Evolutionary conservation across 257 asterid genomes (phyloP), one percentile per base, ranked within the genome.

Genomic region (Gentiana dahurica): DNA sequence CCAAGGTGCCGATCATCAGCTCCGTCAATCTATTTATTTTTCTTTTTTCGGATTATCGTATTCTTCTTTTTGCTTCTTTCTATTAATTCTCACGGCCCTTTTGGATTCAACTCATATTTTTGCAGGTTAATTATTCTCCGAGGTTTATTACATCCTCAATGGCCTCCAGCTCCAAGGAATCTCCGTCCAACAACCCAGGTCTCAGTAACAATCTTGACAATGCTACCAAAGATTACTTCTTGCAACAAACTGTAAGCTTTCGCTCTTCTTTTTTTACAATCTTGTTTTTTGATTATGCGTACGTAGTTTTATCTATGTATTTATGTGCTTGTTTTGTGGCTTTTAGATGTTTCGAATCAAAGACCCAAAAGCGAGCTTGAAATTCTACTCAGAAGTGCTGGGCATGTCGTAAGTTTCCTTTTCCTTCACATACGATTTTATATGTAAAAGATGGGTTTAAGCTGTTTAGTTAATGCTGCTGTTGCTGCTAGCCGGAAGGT

Each of bases 351-450:
- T 88, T 66, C 81, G 97, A 7, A 82, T 92, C 7, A 88, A 85
- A 85, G 98, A 92, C 68, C 98, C 97, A 3, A 77, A 78, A 92
- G 79, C 57, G 72, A 85, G 95, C 72, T 95, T 91, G 76, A 93
- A 91, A 70, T 91, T 91, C 85, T 92, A 88, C 84, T 78, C 98
- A 48, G 73, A 91, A 56, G 69, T 81, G 38, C 55, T 92, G 94
- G 97, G 97, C 70, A 92, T 92, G 97, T 79, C 87, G 95, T 88
- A 74, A 85, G 95, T 85, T 41, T 41, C 3, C 24, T 24, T 41
- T 41, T 41, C 10, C 46, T 41, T 41, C 9, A 41, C 46, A 10
- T 41, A 41, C 9, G 6, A 10, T 41, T 41, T 24, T 24, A 24
- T 24, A 24, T 24, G 24, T 24, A 0, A 24, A 24, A 24, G 24